Percentiles rank a stretch among this genome's conserved stretches.
phyloP scores from a whole-genome alignment of 139 green algal genomes.

The Tetraselmis chui region DNA sequence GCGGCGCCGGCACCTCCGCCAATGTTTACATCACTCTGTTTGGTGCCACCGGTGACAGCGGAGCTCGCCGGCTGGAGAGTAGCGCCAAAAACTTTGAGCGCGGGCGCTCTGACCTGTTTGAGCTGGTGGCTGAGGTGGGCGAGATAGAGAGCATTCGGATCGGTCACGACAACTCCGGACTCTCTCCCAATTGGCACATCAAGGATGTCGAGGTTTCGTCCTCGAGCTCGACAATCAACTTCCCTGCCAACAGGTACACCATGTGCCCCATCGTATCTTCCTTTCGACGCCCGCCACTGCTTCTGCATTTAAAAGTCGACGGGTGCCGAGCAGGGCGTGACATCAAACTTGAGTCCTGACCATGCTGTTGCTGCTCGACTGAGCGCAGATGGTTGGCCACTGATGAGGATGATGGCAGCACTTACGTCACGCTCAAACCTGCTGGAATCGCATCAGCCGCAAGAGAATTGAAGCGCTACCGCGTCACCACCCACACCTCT shows the following conservation, averaged over 20 bases:
- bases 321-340: neutral
- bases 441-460: neutral
- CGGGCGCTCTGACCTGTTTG: conserved; percentile 16
- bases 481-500: neutral
- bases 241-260: neutral
- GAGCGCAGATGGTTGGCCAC: conserved; percentile 31
- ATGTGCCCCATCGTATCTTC: no score
- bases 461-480: conserved; percentile 1
- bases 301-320: no score
- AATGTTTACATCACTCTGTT: conserved; percentile 34
- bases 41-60: conserved; percentile 10
- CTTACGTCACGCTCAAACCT: conserved; percentile 3
- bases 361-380: neutral
- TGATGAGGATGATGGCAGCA: conserved; percentile 25
- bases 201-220: neutral
- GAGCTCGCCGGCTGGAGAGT: neutral
- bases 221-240: neutral
- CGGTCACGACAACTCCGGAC: conserved; percentile 40
- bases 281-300: no score
- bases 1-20: conserved; percentile 27
- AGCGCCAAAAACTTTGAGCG: conserved; percentile 44
- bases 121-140: conserved; percentile 20
- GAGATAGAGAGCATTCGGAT: conserved; percentile 41
- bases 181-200: conserved; percentile 32
- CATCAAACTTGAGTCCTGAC: neutral